These are phyloP conservation scores for Astrothelium macrocarpum DNA, from an alignment of 495 filamentous ascomycete genomes.

Conservation along the genomic window DNA sequence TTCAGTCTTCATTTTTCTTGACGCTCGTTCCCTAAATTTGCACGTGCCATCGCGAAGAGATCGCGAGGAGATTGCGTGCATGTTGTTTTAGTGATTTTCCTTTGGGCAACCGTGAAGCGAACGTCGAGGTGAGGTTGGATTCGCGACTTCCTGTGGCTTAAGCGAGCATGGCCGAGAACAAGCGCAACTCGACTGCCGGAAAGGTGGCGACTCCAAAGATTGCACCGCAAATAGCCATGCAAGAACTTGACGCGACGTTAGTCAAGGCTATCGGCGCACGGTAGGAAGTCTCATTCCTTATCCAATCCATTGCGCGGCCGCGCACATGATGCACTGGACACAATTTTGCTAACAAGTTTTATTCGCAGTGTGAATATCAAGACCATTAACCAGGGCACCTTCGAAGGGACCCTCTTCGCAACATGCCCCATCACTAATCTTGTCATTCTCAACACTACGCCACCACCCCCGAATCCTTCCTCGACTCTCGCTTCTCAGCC, in stretches of 20 bases:
- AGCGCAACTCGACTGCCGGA: slow-evolving; percentile 25
- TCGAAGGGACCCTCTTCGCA: slow-evolving; percentile 60
- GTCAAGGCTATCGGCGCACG: slow-evolving; percentile 32
- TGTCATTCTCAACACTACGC: slow-evolving; percentile 48
- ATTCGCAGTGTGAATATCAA: slow-evolving; percentile 49
- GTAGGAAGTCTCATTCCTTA: slow-evolving; percentile 17
- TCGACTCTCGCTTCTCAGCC: slow-evolving; percentile 35
- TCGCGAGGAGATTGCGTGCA: not conserved
- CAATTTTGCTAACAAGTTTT: not conserved
- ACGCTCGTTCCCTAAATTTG: not conserved
- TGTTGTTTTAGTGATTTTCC: not conserved
- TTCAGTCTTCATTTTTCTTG: not conserved
- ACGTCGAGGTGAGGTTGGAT: not conserved
- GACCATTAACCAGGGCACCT: slow-evolving; percentile 43
- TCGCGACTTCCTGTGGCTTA: too few species aligned
- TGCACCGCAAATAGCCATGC: slow-evolving; percentile 13
- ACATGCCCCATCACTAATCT: slow-evolving; percentile 57
- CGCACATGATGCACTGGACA: not conserved
- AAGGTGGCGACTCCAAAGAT: slow-evolving; percentile 34
- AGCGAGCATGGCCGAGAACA: slow-evolving; percentile 27
- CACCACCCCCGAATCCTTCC: slow-evolving; percentile 28
- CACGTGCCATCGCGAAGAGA: not conserved
- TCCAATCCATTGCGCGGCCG: not conserved
- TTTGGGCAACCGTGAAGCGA: not conserved
- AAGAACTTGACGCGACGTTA: slow-evolving; percentile 26